Base-by-base conservation (phyloP, 2,329 filamentous ascomycete species). In the Fusarium sp. region DNA sequence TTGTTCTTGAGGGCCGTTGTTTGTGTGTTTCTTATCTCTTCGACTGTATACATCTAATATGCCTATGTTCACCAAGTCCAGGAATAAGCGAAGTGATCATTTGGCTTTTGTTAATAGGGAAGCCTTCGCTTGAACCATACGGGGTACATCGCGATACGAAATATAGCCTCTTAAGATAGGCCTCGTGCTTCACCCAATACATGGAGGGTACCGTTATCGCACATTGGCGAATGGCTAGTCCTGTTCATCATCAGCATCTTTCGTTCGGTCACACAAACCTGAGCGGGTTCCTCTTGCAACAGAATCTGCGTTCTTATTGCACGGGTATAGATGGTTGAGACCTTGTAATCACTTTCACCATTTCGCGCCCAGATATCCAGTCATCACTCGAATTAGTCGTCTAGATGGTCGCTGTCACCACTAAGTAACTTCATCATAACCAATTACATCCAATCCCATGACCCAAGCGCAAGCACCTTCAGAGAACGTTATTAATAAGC, bases 401-500 rank as follows among this genome's bases (percentile, higher is more conserved):
- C 41, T 44, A 36, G 26, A 22, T n/a, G 68, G 44, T 69, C 60
- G 18, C 54, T 51, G 51, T 59, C 59, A 56, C 59, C 55, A 62
- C 72, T 58, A 45, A 54, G 31, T 47, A 58, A 56, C 59, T 39
- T 60, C 41, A 42, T 36, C 38, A 36, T 58, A 39, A 17, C 69
- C 68, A 72, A 72, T 72, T 28, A 52, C 39, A 64, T 65, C 44
- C n/a, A 31, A 51, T 45, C 24, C 22, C 47, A 28, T 51, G 67
- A 58, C 71, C 71, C 71, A 72, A 62, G 72, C 72, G 71, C 67
- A 56, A 65, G 28, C 26, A 71, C 62, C 63, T 59, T 44, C 44
- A 62, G 56, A 56, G 17, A 36, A 24, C 26, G 20, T 28, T 28
- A 33, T 33, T 33, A 33, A 33, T 45, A 54, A 49, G 35, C 52